Percentiles rank a stretch among this genome's conserved stretches.
phyloP scores from a whole-genome alignment of 2,329 filamentous ascomycete species.

The Aspergillus flavus region DNA sequence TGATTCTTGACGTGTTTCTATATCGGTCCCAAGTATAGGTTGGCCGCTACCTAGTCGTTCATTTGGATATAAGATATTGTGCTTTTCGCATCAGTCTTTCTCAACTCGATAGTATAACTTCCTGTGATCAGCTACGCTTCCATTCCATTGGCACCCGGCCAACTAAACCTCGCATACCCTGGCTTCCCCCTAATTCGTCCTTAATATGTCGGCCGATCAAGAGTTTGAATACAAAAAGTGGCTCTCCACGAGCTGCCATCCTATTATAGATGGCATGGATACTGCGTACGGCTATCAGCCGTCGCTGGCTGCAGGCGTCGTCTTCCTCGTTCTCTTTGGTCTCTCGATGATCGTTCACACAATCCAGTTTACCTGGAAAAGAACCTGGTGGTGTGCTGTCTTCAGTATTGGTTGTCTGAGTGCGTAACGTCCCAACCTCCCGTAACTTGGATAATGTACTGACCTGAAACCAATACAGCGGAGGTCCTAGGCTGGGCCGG shows the following conservation, averaged over 20 bases:
- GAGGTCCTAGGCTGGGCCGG: slow-evolving; percentile 55
- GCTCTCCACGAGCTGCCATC: slow-evolving; percentile 27
- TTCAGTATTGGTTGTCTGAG: slow-evolving; percentile 41
- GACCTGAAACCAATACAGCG: slow-evolving; percentile 16
- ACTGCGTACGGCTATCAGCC: slow-evolving; percentile 39
- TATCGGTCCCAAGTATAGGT: neutral
- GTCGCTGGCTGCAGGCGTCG: slow-evolving; percentile 37
- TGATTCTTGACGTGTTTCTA: neutral
- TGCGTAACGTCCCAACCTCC: slow-evolving; percentile 19
- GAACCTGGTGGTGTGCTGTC: slow-evolving; percentile 43
- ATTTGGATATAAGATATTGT: neutral
- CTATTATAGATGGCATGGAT: slow-evolving; percentile 26
- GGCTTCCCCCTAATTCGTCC: neutral
- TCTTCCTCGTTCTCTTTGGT: slow-evolving; percentile 37
- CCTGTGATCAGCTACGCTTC: neutral
- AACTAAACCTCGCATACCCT: neutral
- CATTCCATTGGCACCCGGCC: neutral
- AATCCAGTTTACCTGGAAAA: slow-evolving; percentile 39
- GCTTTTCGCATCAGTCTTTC: neutral
- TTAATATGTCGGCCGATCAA: neutral
- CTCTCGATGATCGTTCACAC: slow-evolving; percentile 40
- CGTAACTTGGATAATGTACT: neutral
- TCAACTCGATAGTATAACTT: neutral
- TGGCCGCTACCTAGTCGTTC: neutral
- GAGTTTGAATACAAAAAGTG: slow-evolving; percentile 8